Evolutionary conservation across 2,329 filamentous ascomycete genomes (phyloP), one percentile per base, ranked within the genome.

Genomic region (Chalaropsis thielavioides): DNA sequence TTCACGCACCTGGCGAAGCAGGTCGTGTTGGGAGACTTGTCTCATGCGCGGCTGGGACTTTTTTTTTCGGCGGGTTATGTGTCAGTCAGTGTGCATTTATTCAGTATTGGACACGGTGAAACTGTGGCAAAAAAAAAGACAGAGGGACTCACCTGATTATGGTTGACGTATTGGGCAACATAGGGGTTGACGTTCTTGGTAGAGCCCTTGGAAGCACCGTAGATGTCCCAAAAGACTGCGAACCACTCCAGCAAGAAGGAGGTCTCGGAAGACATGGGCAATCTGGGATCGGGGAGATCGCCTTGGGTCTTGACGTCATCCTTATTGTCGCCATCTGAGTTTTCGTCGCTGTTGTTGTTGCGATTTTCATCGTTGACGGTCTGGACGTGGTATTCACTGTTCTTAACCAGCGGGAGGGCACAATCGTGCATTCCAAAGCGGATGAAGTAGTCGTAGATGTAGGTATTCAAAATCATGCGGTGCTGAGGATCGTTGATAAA

Each of bases 231-330:
- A 75, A 99, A 99, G 63, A 96, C 82, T 72, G 87, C 90, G 79
- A 95, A 99, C 94, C 94, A 99, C 72, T 97, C 94, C 70, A 90
- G 88, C n/a, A 99, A 80, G 72, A 99, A 97, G 31, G 89, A 90
- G 68, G 83, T 88, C 64, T 81, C 81, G 67, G 80, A 79, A 61
- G 82, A 81, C 72, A 79, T 81, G 13, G 86, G 84, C 5, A 90
- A 78, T 68, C 84, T 85, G 13, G 90, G 86, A 6, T 83, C 80
- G 3, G 92, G 92, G 46, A 97, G 81, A 72, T 95, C 91, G 66
- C 86, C 83, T 0, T 89, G 89, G 54, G 88, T 81, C 73, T 92
- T 92, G 62, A 80, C 74, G 68, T 88, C 86, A 69, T 92, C 88
- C 76, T 94, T 94, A 68, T 79, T 81, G 72, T 95, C 90, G n/a